Percentiles rank a stretch among this genome's conserved stretches.
Evolutionary conservation across 768 basidiomycete species (phyloP).

Genomic region (Omphalotus guepiniiformis): DNA sequence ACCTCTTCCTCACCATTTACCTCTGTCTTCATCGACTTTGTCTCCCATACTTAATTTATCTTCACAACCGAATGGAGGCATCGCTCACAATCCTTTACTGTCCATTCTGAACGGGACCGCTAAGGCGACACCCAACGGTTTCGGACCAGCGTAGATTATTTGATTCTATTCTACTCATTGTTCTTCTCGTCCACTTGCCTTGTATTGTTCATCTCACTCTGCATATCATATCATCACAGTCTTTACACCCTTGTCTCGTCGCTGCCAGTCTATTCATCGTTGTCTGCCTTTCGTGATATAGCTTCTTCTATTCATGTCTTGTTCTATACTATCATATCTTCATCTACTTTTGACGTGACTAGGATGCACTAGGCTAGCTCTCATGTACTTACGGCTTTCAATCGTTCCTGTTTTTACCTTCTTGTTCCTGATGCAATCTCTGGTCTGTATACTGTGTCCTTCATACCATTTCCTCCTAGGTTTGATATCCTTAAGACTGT

Average conservation of each 20-base stretch:
- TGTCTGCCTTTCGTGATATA: no score
- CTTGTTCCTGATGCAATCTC: background rate
- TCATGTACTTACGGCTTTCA: background rate
- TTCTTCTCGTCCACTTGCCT: background rate
- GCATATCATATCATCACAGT: conserved; percentile 4
- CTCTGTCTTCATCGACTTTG: conserved; percentile 10
- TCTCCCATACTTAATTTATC: conserved; percentile 14
- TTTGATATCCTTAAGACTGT: no score
- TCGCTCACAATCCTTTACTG: conserved; percentile 22
- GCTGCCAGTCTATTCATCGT: no score
- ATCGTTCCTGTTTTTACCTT: background rate
- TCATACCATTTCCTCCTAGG: no score
- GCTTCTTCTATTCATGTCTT: conserved; percentile 1
- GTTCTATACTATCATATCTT: conserved; percentile 2
- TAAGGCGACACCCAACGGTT: background rate
- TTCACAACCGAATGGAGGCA: conserved; percentile 17
- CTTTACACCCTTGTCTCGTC: conserved; percentile 3
- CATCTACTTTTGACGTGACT: background rate
- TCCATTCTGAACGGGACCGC: conserved; percentile 29
- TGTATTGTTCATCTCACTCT: no score
- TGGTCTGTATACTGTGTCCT: background rate
- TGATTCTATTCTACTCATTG: background rate
- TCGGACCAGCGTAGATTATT: background rate
- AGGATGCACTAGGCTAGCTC: background rate
- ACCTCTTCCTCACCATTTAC: conserved; percentile 13